Conservation (phyloP, 306 rosid genomes). For the Castanea crenata region DNA sequence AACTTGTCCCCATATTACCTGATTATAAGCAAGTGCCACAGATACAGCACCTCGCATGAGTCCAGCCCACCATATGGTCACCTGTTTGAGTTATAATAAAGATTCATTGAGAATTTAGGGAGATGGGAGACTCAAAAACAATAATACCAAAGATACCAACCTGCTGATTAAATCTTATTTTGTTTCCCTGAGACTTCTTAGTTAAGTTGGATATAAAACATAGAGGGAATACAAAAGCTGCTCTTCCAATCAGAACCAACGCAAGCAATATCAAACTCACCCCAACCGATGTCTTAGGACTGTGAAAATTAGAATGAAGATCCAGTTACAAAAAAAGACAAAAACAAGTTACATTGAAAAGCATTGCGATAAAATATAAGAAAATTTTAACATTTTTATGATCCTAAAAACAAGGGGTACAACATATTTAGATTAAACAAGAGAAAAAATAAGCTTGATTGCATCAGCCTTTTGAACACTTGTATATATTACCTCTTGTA, state of each 20-base stretch:
- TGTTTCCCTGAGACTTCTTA: slow-evolving; percentile 36
- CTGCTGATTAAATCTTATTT: slow-evolving; percentile 59
- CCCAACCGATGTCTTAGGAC: slow-evolving; percentile 48
- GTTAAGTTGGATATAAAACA: slow-evolving; percentile 48
- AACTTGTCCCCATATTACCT: slow-evolving; percentile 32
- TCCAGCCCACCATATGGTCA: slow-evolving; percentile 71
- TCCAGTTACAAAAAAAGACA: slow-evolving; percentile 4
- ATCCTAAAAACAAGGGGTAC: background rate
- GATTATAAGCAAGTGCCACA: slow-evolving; percentile 57
- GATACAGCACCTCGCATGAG: slow-evolving; percentile 73
- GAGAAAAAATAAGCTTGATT: background rate
- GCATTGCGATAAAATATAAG: background rate
- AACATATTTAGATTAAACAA: background rate
- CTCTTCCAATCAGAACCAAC: slow-evolving; percentile 62
- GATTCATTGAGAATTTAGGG: background rate
- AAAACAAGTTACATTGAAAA: background rate
- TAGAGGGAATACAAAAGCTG: slow-evolving; percentile 65
- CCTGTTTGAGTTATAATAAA: slow-evolving; percentile 28
- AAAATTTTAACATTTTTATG: background rate
- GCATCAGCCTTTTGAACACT: background rate
- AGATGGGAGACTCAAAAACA: background rate
- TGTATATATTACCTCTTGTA: slow-evolving; percentile 35
- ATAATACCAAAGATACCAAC: slow-evolving; percentile 22
- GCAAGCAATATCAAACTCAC: slow-evolving; percentile 43
- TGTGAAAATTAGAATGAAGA: slow-evolving; percentile 22